A percentile compares a stretch with the other conserved stretches of the same genome.
phyloP scores from a whole-genome alignment of 495 filamentous ascomycete genomes.

The Trichoderma virens region DNA sequence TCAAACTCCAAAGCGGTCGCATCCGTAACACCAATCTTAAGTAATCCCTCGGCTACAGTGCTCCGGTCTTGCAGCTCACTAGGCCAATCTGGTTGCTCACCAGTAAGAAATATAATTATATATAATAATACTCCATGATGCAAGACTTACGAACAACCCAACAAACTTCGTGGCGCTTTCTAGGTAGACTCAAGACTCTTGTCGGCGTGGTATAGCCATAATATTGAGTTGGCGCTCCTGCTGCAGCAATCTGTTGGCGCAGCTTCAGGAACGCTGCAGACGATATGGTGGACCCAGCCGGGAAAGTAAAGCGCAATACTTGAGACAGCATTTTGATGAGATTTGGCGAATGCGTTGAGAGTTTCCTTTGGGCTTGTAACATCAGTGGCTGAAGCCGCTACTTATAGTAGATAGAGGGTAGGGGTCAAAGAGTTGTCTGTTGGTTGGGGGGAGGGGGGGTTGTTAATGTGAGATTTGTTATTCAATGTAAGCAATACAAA shows the following conservation, averaged over 20 bases:
- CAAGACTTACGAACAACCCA: background rate
- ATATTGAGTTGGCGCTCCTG: background rate
- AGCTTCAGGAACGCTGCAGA: background rate
- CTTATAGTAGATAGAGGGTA: too few relatives aligned
- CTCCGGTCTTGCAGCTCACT: background rate
- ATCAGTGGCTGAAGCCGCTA: too few relatives aligned
- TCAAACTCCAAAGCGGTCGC: background rate
- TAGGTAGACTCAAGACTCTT: background rate
- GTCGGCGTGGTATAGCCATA: slow-evolving; percentile 2
- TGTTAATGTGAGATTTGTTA: too few relatives aligned
- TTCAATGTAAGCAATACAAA: too few relatives aligned
- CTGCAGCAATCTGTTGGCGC: background rate
- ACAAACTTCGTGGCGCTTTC: background rate
- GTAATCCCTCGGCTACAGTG: background rate
- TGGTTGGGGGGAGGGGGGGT: too few relatives aligned
- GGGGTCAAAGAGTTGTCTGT: too few relatives aligned
- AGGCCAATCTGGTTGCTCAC: background rate
- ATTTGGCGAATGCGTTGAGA: too few relatives aligned
- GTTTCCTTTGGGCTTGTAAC: too few relatives aligned
- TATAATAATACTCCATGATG: background rate
- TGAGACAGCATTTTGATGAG: background rate
- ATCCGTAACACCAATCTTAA: background rate
- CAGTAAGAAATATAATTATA: background rate
- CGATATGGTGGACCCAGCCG: background rate
- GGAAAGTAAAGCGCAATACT: background rate